Evolutionary conservation across 352 stramenopile genomes (phyloP), one percentile per base, ranked within the genome.

Genomic region (Thalassiosira sp.): DNA sequence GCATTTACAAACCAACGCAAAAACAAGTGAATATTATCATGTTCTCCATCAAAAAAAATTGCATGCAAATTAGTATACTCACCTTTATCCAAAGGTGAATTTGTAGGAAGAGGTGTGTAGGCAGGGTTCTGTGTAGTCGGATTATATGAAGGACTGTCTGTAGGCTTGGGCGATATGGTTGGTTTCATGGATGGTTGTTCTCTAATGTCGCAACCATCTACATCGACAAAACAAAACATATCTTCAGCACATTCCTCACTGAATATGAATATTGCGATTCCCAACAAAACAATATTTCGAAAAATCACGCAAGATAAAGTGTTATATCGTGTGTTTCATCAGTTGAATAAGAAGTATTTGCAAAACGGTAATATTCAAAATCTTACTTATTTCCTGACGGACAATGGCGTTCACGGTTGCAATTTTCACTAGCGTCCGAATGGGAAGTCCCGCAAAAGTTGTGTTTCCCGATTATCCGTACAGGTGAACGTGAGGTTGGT

Each of bases 361-460:
- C 35, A 45, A 45, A 45, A 45, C 3, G 16, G 16, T 2, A 45
- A 45, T n/a, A n/a, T 7, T 48, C 2, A 8, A 20, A 11, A 53
- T 42, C 18, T 22, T 13, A 67, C 65, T 76, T 69, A 27, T 40
- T 48, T 7, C 62, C 62, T 33, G 64, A 24, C 11, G 63, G 63
- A 56, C 72, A 81, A 60, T 75, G 49, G 0, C 22, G 45, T 0
- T 61, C 72, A 13, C 43, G 46, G 35, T 6, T 61, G 52, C 72
- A 81, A 28, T 67, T 75, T 5, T 31, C 33, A n/a, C 11, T 60
- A 16, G 63, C 72, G 5, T 75, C 57, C 3, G 11, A 22, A 31
- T 33, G 27, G 3, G 59, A 58, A 35, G 13, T 35, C 20, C 70
- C 70, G 31, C 70, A 79, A 48, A 79, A 79, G 53, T 79, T 79